Base-by-base conservation (phyloP, 331 rosid genomes). In the Acacia concinna region DNA sequence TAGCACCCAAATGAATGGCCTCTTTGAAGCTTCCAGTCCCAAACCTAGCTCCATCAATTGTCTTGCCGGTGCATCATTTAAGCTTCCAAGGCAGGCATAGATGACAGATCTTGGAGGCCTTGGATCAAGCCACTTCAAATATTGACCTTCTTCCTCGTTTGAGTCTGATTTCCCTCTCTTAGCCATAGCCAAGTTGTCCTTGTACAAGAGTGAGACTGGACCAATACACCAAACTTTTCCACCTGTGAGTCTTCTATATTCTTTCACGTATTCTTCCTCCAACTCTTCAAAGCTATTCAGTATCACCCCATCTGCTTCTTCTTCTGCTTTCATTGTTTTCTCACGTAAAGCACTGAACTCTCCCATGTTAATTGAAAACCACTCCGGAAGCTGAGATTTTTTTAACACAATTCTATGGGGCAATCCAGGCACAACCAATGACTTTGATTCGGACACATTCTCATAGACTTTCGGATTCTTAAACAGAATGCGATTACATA, bases 71-170 rank as follows among this genome's bases (percentile, higher is more conserved):
- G 81, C 47, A 0, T 78, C 23, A 18, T 62, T 67, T 5, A 78
- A 28, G 46, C 83, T 85, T 21, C 85, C 85, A 2, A 81, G 75
- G 28, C 83, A 85, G 2, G 20, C 83, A 74, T 78, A 85, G 5
- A 85, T 68, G 0, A 85, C 85, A 8, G 88, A 73, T 12, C 64
- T 43, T 10, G 52, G 9, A 28, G 78, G 77, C 85, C 80, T 66
- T 46, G 81, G 77, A 79, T 88, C 83, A 49, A 88, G 94, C 90
- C 90, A 88, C 30, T 60, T 83, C 49, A 86, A 9, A 47, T 59
- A 81, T 31, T 86, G 51, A 3, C 10, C 35, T 54, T 73, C 83
- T 32, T 73, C 83, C 32, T 8, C 60, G 11, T 20, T 51, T 51
- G 59, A 51, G 59, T 1, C 59, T 18, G 59, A 3, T 20, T n/a